Evolutionary conservation across 2,329 filamentous ascomycete species (phyloP).

Genomic region (Cladophialophora bantiana): DNA sequence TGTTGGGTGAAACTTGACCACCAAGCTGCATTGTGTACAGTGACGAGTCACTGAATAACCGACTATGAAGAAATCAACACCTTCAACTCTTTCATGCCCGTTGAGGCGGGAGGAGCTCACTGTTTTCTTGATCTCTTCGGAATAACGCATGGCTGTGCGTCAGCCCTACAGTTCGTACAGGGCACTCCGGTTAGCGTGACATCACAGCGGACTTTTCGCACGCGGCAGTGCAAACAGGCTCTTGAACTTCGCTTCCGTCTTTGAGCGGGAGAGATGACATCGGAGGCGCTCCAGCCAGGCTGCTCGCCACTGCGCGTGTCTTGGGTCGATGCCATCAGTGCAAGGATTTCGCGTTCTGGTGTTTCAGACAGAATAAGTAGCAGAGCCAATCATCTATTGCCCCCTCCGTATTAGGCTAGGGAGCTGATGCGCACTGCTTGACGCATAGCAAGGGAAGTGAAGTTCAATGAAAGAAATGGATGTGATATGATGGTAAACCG

Average conservation of each 20-base stretch:
- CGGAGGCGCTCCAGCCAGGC: background rate
- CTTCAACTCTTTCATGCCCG: background rate
- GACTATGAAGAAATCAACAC: background rate
- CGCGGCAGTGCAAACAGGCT: background rate
- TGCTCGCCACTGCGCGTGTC: background rate
- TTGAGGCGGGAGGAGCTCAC: background rate
- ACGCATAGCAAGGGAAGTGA: background rate
- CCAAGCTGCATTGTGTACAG: background rate
- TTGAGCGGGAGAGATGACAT: background rate
- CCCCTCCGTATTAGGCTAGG: too few relatives aligned
- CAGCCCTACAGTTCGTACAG: background rate
- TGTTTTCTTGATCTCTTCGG: background rate
- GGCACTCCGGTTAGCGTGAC: background rate
- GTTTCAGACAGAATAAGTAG: background rate
- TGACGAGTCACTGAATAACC: background rate
- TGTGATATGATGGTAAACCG: background rate
- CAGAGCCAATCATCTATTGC: background rate
- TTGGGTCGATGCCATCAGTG: background rate
- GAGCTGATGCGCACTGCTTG: too few relatives aligned
- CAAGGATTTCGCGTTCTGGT: background rate
- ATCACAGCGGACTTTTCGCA: background rate
- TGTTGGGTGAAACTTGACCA: background rate
- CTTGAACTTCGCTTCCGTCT: background rate
- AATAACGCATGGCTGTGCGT: slow-evolving; percentile 1
- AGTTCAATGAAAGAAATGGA: background rate